Conservation (phyloP, 345 rosid genomes). For the Populus deltoides region DNA sequence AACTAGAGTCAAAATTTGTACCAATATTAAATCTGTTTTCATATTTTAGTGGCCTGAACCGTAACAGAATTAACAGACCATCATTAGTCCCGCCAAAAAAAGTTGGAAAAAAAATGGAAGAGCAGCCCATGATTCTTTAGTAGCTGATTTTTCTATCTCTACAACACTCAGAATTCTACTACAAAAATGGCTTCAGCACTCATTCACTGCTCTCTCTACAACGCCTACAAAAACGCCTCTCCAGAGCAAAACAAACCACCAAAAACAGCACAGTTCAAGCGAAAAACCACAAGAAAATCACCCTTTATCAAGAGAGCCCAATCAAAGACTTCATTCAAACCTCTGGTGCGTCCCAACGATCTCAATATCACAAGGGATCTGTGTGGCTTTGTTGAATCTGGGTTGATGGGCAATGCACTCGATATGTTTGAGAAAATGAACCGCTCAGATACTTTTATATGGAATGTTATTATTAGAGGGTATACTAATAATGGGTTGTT, state of each 20-base stretch:
- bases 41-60: not conserved
- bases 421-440: slow-evolving; percentile 65
- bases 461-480: slow-evolving; percentile 76
- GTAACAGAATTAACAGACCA: slow-evolving; percentile 3
- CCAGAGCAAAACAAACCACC: slow-evolving; percentile 20
- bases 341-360: slow-evolving; percentile 4
- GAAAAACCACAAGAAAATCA: slow-evolving; percentile 23
- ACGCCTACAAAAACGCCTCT: slow-evolving; percentile 15
- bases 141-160: not conserved
- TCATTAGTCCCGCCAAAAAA: slow-evolving; percentile 30
- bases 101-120: not conserved
- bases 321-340: slow-evolving; percentile 3
- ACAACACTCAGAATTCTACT: not conserved
- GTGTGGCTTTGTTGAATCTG: slow-evolving; percentile 25
- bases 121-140: not conserved
- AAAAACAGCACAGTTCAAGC: slow-evolving; percentile 11
- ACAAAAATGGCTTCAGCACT: slow-evolving; percentile 33
- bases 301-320: not conserved
- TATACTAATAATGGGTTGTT: slow-evolving; percentile 43
- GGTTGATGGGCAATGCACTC: slow-evolving; percentile 52
- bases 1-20: too few relatives aligned
- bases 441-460: slow-evolving; percentile 40
- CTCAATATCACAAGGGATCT: slow-evolving; percentile 33
- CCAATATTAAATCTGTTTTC: too few relatives aligned
- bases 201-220: slow-evolving; percentile 24